These are phyloP conservation scores for Colletotrichum nymphaeae DNA, from an alignment of 2,329 filamentous ascomycete species.

Conservation along the genomic window DNA sequence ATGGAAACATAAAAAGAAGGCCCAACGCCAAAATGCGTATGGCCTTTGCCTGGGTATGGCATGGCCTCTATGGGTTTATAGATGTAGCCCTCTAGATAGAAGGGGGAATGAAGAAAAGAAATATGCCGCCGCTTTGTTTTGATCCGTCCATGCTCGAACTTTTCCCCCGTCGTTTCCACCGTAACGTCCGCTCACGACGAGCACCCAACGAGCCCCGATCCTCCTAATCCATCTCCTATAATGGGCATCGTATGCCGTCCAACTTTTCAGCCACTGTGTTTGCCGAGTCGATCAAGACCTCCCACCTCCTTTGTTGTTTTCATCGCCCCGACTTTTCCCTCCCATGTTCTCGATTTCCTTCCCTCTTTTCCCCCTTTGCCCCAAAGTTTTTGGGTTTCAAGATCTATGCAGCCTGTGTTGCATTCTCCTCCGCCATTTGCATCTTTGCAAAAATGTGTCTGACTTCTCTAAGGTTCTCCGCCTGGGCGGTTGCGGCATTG, in stretches of 20 bases:
- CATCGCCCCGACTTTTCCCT: no score
- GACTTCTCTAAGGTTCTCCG: constrained; percentile 79
- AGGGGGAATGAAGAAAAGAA: neutral
- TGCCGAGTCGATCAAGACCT: neutral
- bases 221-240: neutral
- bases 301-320: neutral
- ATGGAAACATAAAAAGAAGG: neutral
- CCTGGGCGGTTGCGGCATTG: constrained; percentile 65
- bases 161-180: neutral
- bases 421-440: constrained; percentile 40
- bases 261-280: neutral
- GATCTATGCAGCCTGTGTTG: neutral
- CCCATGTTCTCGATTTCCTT: neutral
- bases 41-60: neutral
- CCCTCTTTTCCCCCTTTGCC: no score
- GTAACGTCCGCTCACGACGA: neutral
- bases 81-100: neutral
- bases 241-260: neutral
- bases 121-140: neutral
- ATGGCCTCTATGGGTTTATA: neutral
- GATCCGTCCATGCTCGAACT: neutral
- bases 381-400: neutral
- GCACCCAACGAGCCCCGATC: no score
- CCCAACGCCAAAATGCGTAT: constrained; percentile 11
- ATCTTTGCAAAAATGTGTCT: constrained; percentile 78